Percentiles rank a stretch among this genome's conserved stretches.
phyloP scores from a whole-genome alignment of 2,329 filamentous ascomycete genomes.

The Karstenula rhodostoma region DNA sequence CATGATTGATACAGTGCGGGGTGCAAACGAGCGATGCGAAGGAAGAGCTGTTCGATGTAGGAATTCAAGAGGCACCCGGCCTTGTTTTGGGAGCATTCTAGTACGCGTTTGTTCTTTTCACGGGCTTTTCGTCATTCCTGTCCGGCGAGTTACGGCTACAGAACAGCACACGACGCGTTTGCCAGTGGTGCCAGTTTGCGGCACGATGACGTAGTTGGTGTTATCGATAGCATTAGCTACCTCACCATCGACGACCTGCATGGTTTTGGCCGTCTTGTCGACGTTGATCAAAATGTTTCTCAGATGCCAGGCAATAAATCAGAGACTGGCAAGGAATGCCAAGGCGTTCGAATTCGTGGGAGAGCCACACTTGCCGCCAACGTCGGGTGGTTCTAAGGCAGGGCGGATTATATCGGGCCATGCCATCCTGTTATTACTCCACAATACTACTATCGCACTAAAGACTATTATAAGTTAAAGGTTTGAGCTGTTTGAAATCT shows the following conservation, averaged over 20 bases:
- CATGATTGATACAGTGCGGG: constrained; percentile 16
- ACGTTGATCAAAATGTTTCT: neutral
- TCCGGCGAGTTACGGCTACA: constrained; percentile 7
- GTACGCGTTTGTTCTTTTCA: neutral
- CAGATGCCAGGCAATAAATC: neutral
- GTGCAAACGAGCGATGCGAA: neutral
- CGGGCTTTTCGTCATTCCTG: neutral
- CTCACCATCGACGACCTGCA: neutral
- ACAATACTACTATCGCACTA: too few species aligned
- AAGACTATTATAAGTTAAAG: too few species aligned
- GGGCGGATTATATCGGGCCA: neutral
- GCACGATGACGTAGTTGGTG: constrained; percentile 13
- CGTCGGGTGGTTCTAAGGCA: neutral
- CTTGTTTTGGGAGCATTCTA: neutral
- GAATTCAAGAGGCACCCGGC: neutral
- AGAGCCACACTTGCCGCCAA: neutral
- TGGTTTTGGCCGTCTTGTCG: neutral
- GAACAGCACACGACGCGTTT: constrained; percentile 1
- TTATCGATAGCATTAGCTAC: neutral
- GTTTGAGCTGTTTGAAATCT: too few species aligned
- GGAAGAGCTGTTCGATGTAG: constrained; percentile 1
- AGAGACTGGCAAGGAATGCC: neutral
- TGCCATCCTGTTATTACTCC: too few species aligned
- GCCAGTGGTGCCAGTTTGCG: neutral
- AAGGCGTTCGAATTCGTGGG: neutral